Evolutionary conservation across 73 alveolate species (phyloP).

Genomic region (Symbiodinium natans): DNA sequence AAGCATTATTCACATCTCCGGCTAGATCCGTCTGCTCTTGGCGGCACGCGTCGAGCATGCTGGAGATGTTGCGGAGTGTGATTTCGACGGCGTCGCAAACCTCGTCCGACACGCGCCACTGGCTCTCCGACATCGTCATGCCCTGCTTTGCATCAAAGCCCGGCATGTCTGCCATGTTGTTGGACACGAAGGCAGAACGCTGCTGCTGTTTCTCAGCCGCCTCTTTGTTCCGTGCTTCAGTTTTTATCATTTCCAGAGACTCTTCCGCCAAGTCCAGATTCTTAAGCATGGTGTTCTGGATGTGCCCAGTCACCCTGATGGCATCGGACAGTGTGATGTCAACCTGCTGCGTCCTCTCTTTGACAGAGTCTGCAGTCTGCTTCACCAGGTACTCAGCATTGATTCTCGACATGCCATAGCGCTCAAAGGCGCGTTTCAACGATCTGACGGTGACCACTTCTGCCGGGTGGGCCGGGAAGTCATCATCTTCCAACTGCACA

Average conservation of each 20-base stretch:
- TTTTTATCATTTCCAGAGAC: conserved; percentile 47
- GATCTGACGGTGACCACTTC: conserved; percentile 59
- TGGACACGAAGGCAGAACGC: conserved; percentile 76
- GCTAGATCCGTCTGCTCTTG: conserved; percentile 73
- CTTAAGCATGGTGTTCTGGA: conserved; percentile 91
- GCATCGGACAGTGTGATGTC: conserved; percentile 81
- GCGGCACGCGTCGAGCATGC: conserved; percentile 29
- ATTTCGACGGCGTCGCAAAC: neutral
- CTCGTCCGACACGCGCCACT: neutral
- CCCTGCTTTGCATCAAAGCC: conserved; percentile 29
- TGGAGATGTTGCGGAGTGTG: neutral
- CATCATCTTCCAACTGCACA: conserved; percentile 85
- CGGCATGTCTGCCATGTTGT: conserved; percentile 59
- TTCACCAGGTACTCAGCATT: conserved; percentile 33
- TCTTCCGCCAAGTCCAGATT: conserved; percentile 40
- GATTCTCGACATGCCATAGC: conserved; percentile 46
- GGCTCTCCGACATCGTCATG: neutral
- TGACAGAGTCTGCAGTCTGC: conserved; percentile 34
- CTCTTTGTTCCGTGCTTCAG: conserved; percentile 83
- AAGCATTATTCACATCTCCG: conserved; percentile 31
- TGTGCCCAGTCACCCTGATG: conserved; percentile 72
- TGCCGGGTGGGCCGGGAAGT: conserved; percentile 77
- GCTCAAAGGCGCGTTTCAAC: conserved; percentile 72
- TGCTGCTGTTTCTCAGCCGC: conserved; percentile 70
- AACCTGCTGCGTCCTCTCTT: conserved; percentile 30